These are phyloP conservation scores for Afroboletus lepidellus DNA, from an alignment of 1,284 basidiomycete species.

Conservation along the genomic window DNA sequence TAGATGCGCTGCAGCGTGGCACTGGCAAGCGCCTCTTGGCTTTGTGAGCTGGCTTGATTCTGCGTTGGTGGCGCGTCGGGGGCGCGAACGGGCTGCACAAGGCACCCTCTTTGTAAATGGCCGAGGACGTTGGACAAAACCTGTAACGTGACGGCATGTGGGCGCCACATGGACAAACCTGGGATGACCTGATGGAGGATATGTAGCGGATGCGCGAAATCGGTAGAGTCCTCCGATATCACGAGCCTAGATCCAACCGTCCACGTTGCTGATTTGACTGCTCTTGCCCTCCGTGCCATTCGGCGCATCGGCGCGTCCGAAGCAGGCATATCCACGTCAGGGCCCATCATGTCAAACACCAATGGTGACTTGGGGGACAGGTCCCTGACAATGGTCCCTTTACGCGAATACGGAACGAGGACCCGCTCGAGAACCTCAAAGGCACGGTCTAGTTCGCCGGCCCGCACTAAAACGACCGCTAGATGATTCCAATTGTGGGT, in stretches of 20 bases:
- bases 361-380: slow-evolving; percentile 45
- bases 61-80: slow-evolving; percentile 11
- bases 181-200: slow-evolving; percentile 62
- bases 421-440: slow-evolving; percentile 84
- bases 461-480: slow-evolving; percentile 71
- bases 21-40: slow-evolving; percentile 35
- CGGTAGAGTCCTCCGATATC: slow-evolving; percentile 27
- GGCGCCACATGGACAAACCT: slow-evolving; percentile 62
- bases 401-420: slow-evolving; percentile 61
- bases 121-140: slow-evolving; percentile 46
- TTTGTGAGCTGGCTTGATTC: slow-evolving; percentile 20
- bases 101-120: slow-evolving; percentile 50
- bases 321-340: slow-evolving; percentile 24
- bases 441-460: slow-evolving; percentile 78
- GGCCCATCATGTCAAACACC: slow-evolving; percentile 34
- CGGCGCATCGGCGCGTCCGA: slow-evolving; percentile 35
- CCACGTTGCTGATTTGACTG: slow-evolving; percentile 20
- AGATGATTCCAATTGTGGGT: slow-evolving; percentile 94
- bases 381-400: slow-evolving; percentile 36
- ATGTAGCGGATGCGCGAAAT: slow-evolving; percentile 57
- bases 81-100: slow-evolving; percentile 44
- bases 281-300: slow-evolving; percentile 26
- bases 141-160: slow-evolving; percentile 51
- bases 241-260: slow-evolving; percentile 17
- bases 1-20: slow-evolving; percentile 45